Conservation (phyloP, 345 rosid species). For the Eucalyptus cloeziana region DNA sequence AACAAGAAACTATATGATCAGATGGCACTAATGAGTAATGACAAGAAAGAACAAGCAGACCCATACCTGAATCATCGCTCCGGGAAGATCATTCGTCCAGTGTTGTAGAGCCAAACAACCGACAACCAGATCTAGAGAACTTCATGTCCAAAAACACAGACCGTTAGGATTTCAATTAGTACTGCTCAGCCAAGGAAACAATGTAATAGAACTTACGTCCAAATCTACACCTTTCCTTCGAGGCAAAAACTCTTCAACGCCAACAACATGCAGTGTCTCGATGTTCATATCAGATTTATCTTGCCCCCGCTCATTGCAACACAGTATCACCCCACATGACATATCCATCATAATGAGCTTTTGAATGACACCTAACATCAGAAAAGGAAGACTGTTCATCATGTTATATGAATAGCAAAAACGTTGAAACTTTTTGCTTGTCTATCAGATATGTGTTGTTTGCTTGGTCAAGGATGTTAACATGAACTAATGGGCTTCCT, state of each 20-base stretch:
- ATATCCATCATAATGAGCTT: conserved; percentile 93
- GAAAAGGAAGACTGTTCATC: background rate
- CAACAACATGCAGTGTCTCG: conserved; percentile 62
- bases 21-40: background rate
- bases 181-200: background rate
- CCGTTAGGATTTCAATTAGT: background rate
- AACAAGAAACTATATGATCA: background rate
- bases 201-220: background rate
- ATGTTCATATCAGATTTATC: conserved; percentile 17
- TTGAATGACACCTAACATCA: conserved; percentile 55
- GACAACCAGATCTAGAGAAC: conserved; percentile 86
- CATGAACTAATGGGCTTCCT: too few relatives aligned
- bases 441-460: background rate
- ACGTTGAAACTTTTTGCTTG: background rate
- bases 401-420: background rate
- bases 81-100: conserved; percentile 99
- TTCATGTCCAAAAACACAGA: conserved; percentile 17
- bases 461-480: background rate
- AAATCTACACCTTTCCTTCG: conserved; percentile 60
- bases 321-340: conserved; percentile 67
- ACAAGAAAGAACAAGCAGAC: background rate
- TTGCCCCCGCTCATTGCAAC: conserved; percentile 35
- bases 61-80: conserved; percentile 88
- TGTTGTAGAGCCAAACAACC: conserved; percentile 83
- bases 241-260: conserved; percentile 88